Evolutionary conservation across 208 protist species (phyloP), one percentile per base, ranked within the genome.

Genomic region (Acanthamoeba culbertsoni): DNA sequence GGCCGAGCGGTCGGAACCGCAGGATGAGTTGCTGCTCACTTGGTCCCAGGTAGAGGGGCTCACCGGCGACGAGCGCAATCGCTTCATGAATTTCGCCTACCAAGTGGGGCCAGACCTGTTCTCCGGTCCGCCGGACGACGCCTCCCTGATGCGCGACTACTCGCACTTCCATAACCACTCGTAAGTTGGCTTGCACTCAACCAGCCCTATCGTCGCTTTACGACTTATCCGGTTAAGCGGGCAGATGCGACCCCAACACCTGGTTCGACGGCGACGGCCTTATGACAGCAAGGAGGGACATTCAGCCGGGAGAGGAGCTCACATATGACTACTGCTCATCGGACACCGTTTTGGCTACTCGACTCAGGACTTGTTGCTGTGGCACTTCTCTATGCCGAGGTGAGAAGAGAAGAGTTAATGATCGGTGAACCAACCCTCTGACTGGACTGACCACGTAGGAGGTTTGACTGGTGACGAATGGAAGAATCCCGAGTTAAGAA

Each of bases 121-220:
- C 57, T 90, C 82, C 57, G 82, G 82, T 8, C 82, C 82, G 57
- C 57, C 82, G n/a, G 82, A 62, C 42, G 82, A 62, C 23, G 48
- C 16, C 42, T 62, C 48, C 48, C 53, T 90, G 37, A 68, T 71
- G 57, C 82, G 57, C 57, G 82, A 90, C 82, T 90, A 68, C 53
- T 43, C 82, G 20, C 82, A 90, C 57, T 90, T 90, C 82, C 82
- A 90, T 33, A 90, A 90, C 57, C 82, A 90, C 82, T 71, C 53
- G 82, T 90, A 90, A n/a, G n/a, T n/a, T n/a, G n/a, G n/a, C n/a
- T n/a, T n/a, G n/a, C n/a, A n/a, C n/a, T n/a, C n/a, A n/a, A 28
- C 53, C 5, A 7, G 55, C 55, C 20, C 55, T 63, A 14, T 63
- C 55, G 20, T 63, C 26, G 0, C 26, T 71, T 71, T 20, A 7